Base-by-base conservation (phyloP, 2,329 filamentous ascomycete species). In the Aspergillus ochraceus region DNA sequence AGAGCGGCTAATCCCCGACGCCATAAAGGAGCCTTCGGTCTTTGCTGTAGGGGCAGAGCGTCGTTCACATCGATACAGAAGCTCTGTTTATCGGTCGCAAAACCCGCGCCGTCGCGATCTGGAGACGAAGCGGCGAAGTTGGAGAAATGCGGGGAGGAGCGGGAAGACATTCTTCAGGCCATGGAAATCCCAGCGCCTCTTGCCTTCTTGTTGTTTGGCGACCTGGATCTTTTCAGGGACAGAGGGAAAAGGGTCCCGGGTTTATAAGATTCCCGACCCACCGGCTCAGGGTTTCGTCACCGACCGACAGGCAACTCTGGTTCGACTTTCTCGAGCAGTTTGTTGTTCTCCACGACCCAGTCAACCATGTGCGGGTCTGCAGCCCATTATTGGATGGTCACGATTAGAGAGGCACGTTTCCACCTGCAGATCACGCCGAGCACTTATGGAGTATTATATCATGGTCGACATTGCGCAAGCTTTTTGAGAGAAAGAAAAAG, bases 1-100 rank as follows among this genome's bases (percentile, higher is more conserved):
- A 63, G 42, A 2, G 56, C 55, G 19, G 59, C 57, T 11, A 66
- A 29, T 26, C 60, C 52, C 17, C 57, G 55, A 50, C 57, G 51
- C 62, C 62, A 64, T 49, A 55, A 36, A 42, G 45, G 22, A 47
- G 45, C 17, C 2, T 24, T 20, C 9, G 9, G 45, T 10, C 8
- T 47, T 11, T 58, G 52, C 4, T 51, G 54, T 24, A 54, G 32
- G n/a, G 49, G 52, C 6, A 17, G 39, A 36, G 49, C 26, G 10
- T 54, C 54, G 20, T 57, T 57, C 47, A 59, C 11, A 26, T 17
- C 52, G 20, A 56, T 47, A 17, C 20, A 30, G 32, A 29, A 55
- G 19, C 30, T 45, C 24, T 47, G 9, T 52, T 51, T 49, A 20
- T 57, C 24, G 42, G 36, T 10, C 5, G 19, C 52, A 29, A 26